A percentile compares a stretch with the other conserved stretches of the same genome.
phyloP scores from a whole-genome alignment of 768 basidiomycete genomes.

The Auricularia cornea region DNA sequence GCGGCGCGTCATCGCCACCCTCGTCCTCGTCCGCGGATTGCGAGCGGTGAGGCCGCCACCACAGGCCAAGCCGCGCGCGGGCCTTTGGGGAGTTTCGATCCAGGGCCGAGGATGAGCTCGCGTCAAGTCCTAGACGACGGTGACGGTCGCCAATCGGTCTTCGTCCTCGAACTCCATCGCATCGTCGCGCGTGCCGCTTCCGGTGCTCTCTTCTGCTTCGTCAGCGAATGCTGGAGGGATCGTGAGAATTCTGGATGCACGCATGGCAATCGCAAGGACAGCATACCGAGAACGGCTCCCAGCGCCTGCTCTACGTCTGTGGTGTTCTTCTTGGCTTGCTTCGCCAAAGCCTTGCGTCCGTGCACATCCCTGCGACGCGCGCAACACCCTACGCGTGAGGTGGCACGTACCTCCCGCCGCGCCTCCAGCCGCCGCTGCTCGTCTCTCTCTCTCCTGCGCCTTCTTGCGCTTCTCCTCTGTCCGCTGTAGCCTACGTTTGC shows the following conservation, averaged over 20 bases:
- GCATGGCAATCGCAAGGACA: neutral
- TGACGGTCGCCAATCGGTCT: conserved; percentile 80
- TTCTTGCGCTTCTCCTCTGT: conserved; percentile 66
- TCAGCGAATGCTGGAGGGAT: conserved; percentile 18
- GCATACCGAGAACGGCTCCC: conserved; percentile 2
- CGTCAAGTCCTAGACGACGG: conserved; percentile 88
- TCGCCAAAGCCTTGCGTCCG: conserved; percentile 71
- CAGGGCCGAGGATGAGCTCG: conserved; percentile 42
- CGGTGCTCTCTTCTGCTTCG: conserved; percentile 41
- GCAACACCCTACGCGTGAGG: neutral
- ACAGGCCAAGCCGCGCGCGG: neutral
- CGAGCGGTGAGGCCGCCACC: no score
- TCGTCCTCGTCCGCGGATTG: no score
- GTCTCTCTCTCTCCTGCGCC: conserved; percentile 66
- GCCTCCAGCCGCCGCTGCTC: conserved; percentile 65
- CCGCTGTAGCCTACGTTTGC: conserved; percentile 84
- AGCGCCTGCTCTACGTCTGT: conserved; percentile 61
- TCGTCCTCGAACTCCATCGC: conserved; percentile 77
- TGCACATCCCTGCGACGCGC: conserved; percentile 21
- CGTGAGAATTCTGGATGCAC: conserved; percentile 1
- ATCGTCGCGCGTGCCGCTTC: conserved; percentile 39
- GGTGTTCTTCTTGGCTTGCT: conserved; percentile 72
- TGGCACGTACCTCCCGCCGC: conserved; percentile 60
- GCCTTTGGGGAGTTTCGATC: conserved; percentile 13
- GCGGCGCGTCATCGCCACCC: no score